Conservation (phyloP, 2,329 filamentous ascomycete genomes). For the Alternaria postmessia region DNA sequence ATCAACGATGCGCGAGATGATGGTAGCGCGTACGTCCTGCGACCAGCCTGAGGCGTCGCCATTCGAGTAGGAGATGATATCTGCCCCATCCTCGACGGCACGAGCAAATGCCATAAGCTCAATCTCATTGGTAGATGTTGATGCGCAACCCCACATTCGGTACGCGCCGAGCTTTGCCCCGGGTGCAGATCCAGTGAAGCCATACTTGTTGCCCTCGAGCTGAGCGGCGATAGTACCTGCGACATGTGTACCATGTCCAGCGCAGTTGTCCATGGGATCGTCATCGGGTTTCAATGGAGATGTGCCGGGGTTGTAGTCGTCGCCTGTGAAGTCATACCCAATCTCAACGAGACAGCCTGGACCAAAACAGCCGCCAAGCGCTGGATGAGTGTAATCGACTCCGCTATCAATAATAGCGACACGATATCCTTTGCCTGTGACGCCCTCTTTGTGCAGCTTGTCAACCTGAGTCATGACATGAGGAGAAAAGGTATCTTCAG, state of each 20-base stretch:
- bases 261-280: background rate
- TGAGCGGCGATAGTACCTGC: slow-evolving; percentile 70
- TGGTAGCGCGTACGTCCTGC: slow-evolving; percentile 51
- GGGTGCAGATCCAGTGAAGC: slow-evolving; percentile 33
- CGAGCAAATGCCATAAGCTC: slow-evolving; percentile 38
- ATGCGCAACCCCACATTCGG: slow-evolving; percentile 21
- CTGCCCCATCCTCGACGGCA: slow-evolving; percentile 62
- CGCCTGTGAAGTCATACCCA: background rate
- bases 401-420: background rate
- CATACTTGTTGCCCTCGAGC: slow-evolving; percentile 47
- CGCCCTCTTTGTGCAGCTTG: background rate
- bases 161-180: slow-evolving; percentile 27
- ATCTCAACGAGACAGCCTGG: background rate
- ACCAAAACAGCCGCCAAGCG: background rate
- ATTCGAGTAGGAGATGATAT: slow-evolving; percentile 46
- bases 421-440: background rate
- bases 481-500: slow-evolving; percentile 25
- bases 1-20: slow-evolving; percentile 54
- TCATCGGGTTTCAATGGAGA: background rate
- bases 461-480: slow-evolving; percentile 27
- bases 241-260: slow-evolving; percentile 63
- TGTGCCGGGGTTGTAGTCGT: background rate
- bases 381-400: background rate
- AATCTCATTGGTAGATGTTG: slow-evolving; percentile 19
- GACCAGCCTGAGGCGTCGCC: slow-evolving; percentile 39